A percentile compares a stretch with the other conserved stretches of the same genome.
Conservation (phyloP, 2,329 filamentous ascomycete genomes). For the Polytolypa hystricis region DNA sequence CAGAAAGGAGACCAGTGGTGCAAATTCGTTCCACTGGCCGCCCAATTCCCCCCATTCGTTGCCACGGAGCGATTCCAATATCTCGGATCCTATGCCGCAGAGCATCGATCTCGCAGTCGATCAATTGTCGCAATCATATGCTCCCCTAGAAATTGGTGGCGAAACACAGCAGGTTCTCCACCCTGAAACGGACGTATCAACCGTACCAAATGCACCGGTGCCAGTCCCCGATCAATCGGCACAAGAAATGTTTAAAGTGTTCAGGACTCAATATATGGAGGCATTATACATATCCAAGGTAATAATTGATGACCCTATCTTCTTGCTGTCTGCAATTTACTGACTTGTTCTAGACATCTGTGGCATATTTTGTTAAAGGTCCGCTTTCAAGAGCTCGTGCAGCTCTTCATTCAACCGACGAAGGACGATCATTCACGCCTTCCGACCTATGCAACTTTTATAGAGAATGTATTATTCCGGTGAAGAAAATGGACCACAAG, state of each 20-base stretch:
- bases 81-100: no score
- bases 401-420: slow-evolving; percentile 23
- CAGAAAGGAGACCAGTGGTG: no score
- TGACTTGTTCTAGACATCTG: slow-evolving; percentile 29
- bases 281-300: slow-evolving; percentile 35
- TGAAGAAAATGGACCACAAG: slow-evolving; percentile 38
- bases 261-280: slow-evolving; percentile 32
- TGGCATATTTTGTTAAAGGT: slow-evolving; percentile 43
- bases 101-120: no score
- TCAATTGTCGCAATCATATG: no score
- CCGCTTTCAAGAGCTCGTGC: slow-evolving; percentile 36
- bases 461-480: slow-evolving; percentile 30
- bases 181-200: no score
- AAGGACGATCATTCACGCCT: slow-evolving; percentile 14
- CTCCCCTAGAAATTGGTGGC: no score
- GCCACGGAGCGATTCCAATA: no score
- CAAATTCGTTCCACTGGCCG: no score
- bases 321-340: background rate
- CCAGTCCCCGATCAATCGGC: no score
- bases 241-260: slow-evolving; percentile 25
- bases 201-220: no score
- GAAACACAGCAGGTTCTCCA: no score
- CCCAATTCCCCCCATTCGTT: no score
- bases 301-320: slow-evolving; percentile 3
- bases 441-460: slow-evolving; percentile 28